Evolutionary conservation across 352 stramenopile genomes (phyloP).

Genomic region (Phytophthora pisi): DNA sequence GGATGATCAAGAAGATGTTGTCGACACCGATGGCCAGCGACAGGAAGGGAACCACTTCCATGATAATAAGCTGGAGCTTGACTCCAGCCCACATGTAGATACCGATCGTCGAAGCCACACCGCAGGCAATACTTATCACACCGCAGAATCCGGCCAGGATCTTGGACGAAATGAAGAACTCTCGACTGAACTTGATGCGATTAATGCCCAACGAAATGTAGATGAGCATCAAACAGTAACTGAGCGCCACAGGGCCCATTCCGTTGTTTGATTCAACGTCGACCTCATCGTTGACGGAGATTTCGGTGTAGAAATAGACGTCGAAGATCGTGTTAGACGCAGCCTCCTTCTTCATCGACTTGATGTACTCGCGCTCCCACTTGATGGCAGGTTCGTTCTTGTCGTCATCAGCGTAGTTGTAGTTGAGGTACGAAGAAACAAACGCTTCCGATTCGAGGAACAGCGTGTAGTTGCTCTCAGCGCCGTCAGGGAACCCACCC

Average conservation of each 20-base stretch:
- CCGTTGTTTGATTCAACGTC: slow-evolving; percentile 55
- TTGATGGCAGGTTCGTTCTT: slow-evolving; percentile 52
- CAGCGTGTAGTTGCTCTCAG: slow-evolving; percentile 55
- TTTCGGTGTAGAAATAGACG: slow-evolving; percentile 65
- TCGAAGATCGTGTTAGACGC: slow-evolving; percentile 51
- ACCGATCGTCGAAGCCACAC: slow-evolving; percentile 64
- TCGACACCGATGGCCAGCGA: slow-evolving; percentile 72
- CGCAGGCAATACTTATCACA: slow-evolving; percentile 65
- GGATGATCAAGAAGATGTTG: slow-evolving; percentile 76
- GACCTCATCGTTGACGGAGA: slow-evolving; percentile 67
- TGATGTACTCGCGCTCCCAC: slow-evolving; percentile 68
- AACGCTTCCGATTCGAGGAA: slow-evolving; percentile 56
- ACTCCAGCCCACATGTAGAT: slow-evolving; percentile 67
- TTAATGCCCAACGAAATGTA: slow-evolving; percentile 76
- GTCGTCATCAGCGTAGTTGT: slow-evolving; percentile 62
- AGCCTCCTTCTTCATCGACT: slow-evolving; percentile 52
- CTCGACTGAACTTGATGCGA: slow-evolving; percentile 49
- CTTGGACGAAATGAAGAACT: slow-evolving; percentile 69
- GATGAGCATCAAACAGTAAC: slow-evolving; percentile 69
- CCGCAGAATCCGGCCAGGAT: slow-evolving; percentile 60
- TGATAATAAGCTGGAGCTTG: slow-evolving; percentile 72
- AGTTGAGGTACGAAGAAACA: slow-evolving; percentile 61
- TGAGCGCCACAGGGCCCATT: slow-evolving; percentile 52
- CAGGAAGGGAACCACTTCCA: slow-evolving; percentile 75
- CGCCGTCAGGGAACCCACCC: slow-evolving; percentile 52